Base-by-base conservation (phyloP, 179 eudicot genomes). In the Gypsophila paniculata region DNA sequence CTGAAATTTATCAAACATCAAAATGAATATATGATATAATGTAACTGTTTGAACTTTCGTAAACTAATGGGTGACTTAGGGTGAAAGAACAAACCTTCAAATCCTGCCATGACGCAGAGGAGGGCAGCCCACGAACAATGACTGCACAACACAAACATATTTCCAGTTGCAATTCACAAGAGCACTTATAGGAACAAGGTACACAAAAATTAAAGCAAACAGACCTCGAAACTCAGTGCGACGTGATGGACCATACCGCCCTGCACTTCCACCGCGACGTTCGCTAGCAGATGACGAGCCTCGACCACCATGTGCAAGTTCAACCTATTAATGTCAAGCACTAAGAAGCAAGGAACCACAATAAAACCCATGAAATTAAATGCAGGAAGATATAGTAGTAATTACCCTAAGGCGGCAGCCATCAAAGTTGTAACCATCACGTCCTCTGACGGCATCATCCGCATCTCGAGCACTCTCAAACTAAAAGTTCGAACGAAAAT, bases 91-190 rank as follows among this genome's bases (percentile, higher is more conserved):
- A 54, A 66, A 94, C 99, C 97, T 92, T 95, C 78, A 95, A 80
- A 77, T 95, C 99, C 83, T 95, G 99, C 99, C 99, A 95, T 21
- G 99, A 95, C 53, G 99, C 99, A 74, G 99, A 92, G n/a, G 97
- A 88, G 19, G 99, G 99, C 36, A 95, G 98, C 59, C 98, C 99
- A 48, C 95, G 90, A 29, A 95, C 93, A 79, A 90, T 81, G 68
- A 95, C 99, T 95, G 85, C 61, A 72, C 39, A 67, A 26, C 65
- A 62, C 51, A 46, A 21, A 8, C 57, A 69, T n/a, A 19, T 70
- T 21, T 19, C 17, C 42, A 69, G 23, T 52, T 68, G 29, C 44
- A 18, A 19, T 64, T 13, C 58, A 53, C 61, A 65, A 21, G 21
- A 26, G 21, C 62, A 71, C 49, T 58, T 52, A 53, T 8, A 29